Evolutionary conservation across 768 basidiomycete genomes (phyloP).

Genomic region (Boletus huronensis): DNA sequence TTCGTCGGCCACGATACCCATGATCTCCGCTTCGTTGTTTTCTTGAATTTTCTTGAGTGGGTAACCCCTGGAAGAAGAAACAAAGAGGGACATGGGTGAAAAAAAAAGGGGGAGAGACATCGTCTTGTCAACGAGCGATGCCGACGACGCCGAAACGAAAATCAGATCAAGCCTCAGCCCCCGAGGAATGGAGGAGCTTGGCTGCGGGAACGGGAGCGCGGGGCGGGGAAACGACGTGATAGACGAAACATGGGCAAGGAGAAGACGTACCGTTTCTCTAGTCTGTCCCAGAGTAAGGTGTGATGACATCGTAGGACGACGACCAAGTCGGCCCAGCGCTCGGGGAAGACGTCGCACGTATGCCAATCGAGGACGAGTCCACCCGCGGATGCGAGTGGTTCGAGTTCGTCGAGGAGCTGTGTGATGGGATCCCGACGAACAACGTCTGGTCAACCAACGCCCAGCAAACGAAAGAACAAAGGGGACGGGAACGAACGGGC

Average conservation of each 20-base stretch:
- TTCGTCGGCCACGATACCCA: conserved; percentile 88
- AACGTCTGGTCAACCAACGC: too few species aligned
- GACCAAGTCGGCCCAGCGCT: conserved; percentile 95
- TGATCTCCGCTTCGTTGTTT: conserved; percentile 98
- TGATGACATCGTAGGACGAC: conserved; percentile 91
- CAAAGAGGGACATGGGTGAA: neutral
- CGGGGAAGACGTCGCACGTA: conserved; percentile 89
- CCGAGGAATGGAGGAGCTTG: neutral
- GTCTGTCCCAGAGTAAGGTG: conserved; percentile 78
- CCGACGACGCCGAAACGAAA: neutral
- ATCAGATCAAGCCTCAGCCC: neutral
- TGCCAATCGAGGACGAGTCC: conserved; percentile 94
- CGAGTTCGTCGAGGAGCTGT: conserved; percentile 86
- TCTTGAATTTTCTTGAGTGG: conserved; percentile 93
- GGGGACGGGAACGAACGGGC: too few species aligned
- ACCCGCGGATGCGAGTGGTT: conserved; percentile 62
- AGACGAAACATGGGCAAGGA: neutral
- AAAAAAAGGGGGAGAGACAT: neutral
- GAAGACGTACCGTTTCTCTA: conserved; percentile 75
- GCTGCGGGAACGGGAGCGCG: neutral
- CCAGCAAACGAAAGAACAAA: too few species aligned
- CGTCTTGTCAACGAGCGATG: neutral
- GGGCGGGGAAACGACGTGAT: neutral
- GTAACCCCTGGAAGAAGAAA: conserved; percentile 57
- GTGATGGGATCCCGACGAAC: too few species aligned